phyloP scores from a whole-genome alignment of 1,284 basidiomycete species.

The Boletus semigastroideus region DNA sequence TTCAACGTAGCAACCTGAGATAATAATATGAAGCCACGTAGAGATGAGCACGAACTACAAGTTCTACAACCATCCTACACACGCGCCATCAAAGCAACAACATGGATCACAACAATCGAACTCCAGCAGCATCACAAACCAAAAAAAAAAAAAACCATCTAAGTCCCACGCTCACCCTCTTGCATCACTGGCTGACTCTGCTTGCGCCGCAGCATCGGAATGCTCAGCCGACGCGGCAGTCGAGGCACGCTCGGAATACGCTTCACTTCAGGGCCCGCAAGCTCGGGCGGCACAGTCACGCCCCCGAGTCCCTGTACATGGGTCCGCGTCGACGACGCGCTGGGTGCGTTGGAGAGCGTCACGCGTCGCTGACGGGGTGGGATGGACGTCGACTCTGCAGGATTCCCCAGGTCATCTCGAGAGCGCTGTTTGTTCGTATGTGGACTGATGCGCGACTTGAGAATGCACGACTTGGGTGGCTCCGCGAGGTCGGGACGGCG shows the following conservation, averaged over 20 bases:
- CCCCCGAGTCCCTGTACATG: neutral
- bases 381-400: neutral
- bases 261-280: conserved; percentile 8
- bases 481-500: conserved; percentile 4
- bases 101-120: neutral
- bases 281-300: neutral
- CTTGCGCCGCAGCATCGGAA: conserved; percentile 32
- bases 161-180: conserved; percentile 2
- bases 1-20: too few relatives aligned
- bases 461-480: conserved; percentile 14
- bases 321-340: neutral
- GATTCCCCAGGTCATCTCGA: neutral
- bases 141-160: neutral
- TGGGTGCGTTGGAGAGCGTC: conserved; percentile 22
- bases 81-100: neutral
- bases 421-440: conserved; percentile 4
- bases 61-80: neutral
- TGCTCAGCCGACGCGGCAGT: conserved; percentile 30
- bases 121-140: neutral
- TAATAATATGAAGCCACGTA: too few relatives aligned
- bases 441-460: conserved; percentile 15
- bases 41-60: too few relatives aligned
- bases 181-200: conserved; percentile 15
- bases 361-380: conserved; percentile 18
- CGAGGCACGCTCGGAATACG: conserved; percentile 25